Evolutionary conservation across 192 early-diverging fungal species (phyloP).

Genomic region (Umbelopsis sp.): DNA sequence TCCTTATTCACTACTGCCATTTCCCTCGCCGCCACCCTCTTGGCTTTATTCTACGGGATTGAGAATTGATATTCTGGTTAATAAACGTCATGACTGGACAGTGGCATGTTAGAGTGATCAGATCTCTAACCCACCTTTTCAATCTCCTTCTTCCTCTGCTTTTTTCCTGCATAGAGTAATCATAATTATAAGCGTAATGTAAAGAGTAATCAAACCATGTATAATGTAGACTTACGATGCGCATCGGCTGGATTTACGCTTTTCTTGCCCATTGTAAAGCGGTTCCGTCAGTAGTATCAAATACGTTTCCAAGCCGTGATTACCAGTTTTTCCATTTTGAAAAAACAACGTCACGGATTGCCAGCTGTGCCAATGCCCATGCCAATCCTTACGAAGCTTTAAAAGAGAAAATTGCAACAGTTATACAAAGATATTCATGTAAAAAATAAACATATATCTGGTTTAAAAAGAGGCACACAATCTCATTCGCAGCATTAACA

Average conservation of each 20-base stretch:
- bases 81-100: background rate
- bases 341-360: background rate
- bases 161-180: slow-evolving; percentile 25
- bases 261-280: slow-evolving; percentile 18
- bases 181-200: background rate
- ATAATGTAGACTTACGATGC: slow-evolving; percentile 17
- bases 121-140: slow-evolving; percentile 28
- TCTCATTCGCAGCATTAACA: background rate
- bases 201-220: background rate
- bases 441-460: too few relatives aligned
- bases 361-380: too few relatives aligned
- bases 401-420: too few relatives aligned
- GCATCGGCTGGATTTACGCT: slow-evolving; percentile 41
- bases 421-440: too few relatives aligned
- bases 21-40: slow-evolving; percentile 55
- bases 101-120: background rate
- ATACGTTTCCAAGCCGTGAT: too few relatives aligned
- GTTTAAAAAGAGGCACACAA: too few relatives aligned
- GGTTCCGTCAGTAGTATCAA: too few relatives aligned
- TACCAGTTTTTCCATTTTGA: too few relatives aligned
- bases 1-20: slow-evolving; percentile 58
- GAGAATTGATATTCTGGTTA: background rate
- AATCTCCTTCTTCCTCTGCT: slow-evolving; percentile 37
- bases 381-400: too few relatives aligned
- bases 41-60: slow-evolving; percentile 62